Percentiles rank a stretch among this genome's conserved stretches.
Conservation (phyloP, 192 early-diverging fungal genomes). For the Coemansia sp. region DNA sequence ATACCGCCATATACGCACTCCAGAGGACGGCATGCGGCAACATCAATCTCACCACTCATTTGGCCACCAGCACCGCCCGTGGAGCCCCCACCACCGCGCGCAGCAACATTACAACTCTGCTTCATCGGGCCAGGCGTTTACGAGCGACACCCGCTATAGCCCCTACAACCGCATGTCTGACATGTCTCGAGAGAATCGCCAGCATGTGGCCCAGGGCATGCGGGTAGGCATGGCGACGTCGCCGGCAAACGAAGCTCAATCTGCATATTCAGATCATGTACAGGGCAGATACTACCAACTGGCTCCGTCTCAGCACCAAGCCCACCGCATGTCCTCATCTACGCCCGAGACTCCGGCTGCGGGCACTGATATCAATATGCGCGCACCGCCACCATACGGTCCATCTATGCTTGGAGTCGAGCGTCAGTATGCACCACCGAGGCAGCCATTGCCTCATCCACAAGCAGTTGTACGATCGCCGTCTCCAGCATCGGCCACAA, state of each 20-base stretch:
- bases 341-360: slow-evolving; percentile 13
- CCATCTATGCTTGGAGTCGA: slow-evolving; percentile 1
- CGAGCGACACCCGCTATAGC: slow-evolving; percentile 39
- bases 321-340: slow-evolving; percentile 9
- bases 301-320: slow-evolving; percentile 5
- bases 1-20: slow-evolving; percentile 18
- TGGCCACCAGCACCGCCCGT: slow-evolving; percentile 37
- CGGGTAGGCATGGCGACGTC: background rate
- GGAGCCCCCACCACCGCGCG: slow-evolving; percentile 50
- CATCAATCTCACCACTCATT: slow-evolving; percentile 7
- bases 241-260: background rate
- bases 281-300: slow-evolving; percentile 17
- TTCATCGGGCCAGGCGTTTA: slow-evolving; percentile 21
- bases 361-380: background rate
- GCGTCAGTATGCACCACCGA: slow-evolving; percentile 1
- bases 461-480: slow-evolving; percentile 2
- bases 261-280: slow-evolving; percentile 1
- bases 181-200: slow-evolving; percentile 30
- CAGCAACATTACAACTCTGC: slow-evolving; percentile 40
- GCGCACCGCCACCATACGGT: slow-evolving; percentile 4
- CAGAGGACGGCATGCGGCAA: slow-evolving; percentile 23
- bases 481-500: slow-evolving; percentile 9
- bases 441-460: background rate
- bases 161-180: slow-evolving; percentile 42
- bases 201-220: slow-evolving; percentile 16